These are phyloP conservation scores for Cucurbita ficifolia DNA, from an alignment of 306 rosid species.

Conservation along the genomic window DNA sequence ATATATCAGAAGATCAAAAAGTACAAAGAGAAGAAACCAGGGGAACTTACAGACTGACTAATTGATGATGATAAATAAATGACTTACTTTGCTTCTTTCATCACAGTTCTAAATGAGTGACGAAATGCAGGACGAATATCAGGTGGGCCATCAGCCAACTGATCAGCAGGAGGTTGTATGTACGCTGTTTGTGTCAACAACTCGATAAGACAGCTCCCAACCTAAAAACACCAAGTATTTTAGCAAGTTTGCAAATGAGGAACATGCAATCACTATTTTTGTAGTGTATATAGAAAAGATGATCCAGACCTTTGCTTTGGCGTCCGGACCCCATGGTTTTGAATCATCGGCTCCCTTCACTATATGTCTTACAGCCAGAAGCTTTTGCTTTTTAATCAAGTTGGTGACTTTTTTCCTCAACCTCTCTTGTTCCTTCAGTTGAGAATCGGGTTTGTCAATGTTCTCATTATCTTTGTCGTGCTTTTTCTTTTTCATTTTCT, in stretches of 20 bases:
- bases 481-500: slow-evolving; percentile 42
- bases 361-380: slow-evolving; percentile 36
- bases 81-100: slow-evolving; percentile 37
- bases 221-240: slow-evolving; percentile 27
- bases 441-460: slow-evolving; percentile 12
- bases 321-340: slow-evolving; percentile 55
- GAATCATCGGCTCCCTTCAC: slow-evolving; percentile 34
- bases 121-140: slow-evolving; percentile 83
- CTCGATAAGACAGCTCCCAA: slow-evolving; percentile 83
- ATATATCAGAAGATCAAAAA: neutral
- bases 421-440: slow-evolving; percentile 36
- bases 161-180: slow-evolving; percentile 72
- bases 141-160: slow-evolving; percentile 41
- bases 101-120: slow-evolving; percentile 40
- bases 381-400: slow-evolving; percentile 72
- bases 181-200: slow-evolving; percentile 69
- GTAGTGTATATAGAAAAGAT: slow-evolving; percentile 5
- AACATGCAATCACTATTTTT: slow-evolving; percentile 4
- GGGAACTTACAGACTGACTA: neutral
- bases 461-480: slow-evolving; percentile 27
- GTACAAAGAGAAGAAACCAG: neutral
- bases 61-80: slow-evolving; percentile 10
- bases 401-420: slow-evolving; percentile 55
- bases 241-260: slow-evolving; percentile 1
- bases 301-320: slow-evolving; percentile 55